Evolutionary conservation across 192 early-diverging fungal genomes (phyloP), one percentile per base, ranked within the genome.

Genomic region (Backusella macrospora): DNA sequence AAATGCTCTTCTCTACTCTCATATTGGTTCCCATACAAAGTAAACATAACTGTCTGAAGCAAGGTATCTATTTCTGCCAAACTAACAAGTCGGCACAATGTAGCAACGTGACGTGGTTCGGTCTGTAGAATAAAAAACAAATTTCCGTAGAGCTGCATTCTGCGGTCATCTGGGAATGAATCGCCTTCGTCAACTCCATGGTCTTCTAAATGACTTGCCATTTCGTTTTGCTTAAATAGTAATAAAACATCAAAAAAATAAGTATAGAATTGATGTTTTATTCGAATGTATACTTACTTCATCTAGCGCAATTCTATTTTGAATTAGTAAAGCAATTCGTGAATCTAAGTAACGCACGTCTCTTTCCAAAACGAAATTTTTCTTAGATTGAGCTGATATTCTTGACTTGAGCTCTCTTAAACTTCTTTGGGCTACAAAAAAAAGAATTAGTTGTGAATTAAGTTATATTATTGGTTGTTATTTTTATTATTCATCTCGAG

Each of bases 21-120:
- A 82, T 96, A 98, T 82, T 98, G 96, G 82, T 98, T 97, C 43
- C 96, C 96, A 71, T 95, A 99, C 48, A 99, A 77, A 4, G 96
- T 96, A 72, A 97, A 97, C 96, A 99, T 98, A 70, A 98, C 94
- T 0, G 93, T 96, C 76, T 98, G 96, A 48, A 99, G 78, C 45
- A 98, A 86, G 0, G 96, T 92, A 75, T 99, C 96, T 65, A 99
- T 96, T 80, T 99, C 96, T 49, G 91, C 82, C 40, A 97, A 83
- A 49, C 88, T 94, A 46, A 96, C 94, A 47, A 95, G 76, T 34
- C 94, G 90, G 37, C 94, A 90, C 46, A 99, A 84, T 43, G 86
- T 87, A 18, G 96, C 96, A 73, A 99, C 92, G 71, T 98, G 93
- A 26, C 92, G 86, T 15, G 97, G 96, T 80, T 97, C 95, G 21